phyloP scores from a whole-genome alignment of 306 rosid species.

The Gleditsia sinensis region DNA sequence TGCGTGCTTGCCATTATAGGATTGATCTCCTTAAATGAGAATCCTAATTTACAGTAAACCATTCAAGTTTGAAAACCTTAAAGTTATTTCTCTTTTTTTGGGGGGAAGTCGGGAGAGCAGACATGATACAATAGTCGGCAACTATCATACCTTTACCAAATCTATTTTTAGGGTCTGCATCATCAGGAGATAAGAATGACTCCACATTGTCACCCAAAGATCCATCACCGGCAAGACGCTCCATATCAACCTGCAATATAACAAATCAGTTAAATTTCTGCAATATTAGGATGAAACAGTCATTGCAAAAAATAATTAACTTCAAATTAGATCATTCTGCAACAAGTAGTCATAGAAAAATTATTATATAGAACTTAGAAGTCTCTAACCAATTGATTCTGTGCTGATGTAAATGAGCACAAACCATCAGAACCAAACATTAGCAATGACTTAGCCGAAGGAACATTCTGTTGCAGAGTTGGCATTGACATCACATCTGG shows the following conservation, averaged over 20 bases:
- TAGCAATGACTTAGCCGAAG: slow-evolving; percentile 56
- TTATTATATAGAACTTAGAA: neutral
- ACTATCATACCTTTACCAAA: slow-evolving; percentile 46
- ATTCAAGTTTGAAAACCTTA: neutral
- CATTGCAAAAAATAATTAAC: neutral
- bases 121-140: slow-evolving; percentile 14
- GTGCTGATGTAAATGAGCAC: slow-evolving; percentile 54
- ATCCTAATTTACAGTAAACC: slow-evolving; percentile 44
- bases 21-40: slow-evolving; percentile 50
- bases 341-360: neutral
- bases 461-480: slow-evolving; percentile 49
- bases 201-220: slow-evolving; percentile 54
- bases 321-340: neutral
- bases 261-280: slow-evolving; percentile 23
- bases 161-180: slow-evolving; percentile 47
- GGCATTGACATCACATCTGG: slow-evolving; percentile 53
- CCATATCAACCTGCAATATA: slow-evolving; percentile 58
- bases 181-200: slow-evolving; percentile 8
- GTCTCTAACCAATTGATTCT: slow-evolving; percentile 62
- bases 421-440: slow-evolving; percentile 57
- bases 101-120: neutral
- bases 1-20: slow-evolving; percentile 51
- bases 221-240: slow-evolving; percentile 59
- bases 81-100: neutral
- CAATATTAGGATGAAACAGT: slow-evolving; percentile 29